Conservation (phyloP, 2,329 filamentous ascomycete species). For the Paracamarosporium sp. region DNA sequence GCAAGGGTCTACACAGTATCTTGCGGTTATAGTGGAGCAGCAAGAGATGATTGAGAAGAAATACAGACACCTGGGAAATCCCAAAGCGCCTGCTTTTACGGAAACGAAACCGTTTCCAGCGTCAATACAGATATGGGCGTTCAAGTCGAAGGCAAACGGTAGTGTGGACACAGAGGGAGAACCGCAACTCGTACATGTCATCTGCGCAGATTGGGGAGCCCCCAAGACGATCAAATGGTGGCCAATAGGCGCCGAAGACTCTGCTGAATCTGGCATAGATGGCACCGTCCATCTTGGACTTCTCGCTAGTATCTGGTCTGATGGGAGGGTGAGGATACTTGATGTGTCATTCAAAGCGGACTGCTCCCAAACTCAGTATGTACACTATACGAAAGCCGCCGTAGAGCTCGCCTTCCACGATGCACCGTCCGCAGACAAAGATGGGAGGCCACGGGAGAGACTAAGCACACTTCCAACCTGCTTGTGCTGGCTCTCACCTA, state of each 20-base stretch:
- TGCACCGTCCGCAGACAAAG: neutral
- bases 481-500: constrained; percentile 63
- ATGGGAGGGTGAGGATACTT: constrained; percentile 63
- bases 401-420: constrained; percentile 59
- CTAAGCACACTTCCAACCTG: constrained; percentile 59
- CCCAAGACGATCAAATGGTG: constrained; percentile 65
- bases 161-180: constrained; percentile 51
- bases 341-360: constrained; percentile 48
- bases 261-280: constrained; percentile 30
- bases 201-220: constrained; percentile 66
- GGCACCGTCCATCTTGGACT: constrained; percentile 54
- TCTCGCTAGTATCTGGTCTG: constrained; percentile 64
- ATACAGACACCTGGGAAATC: constrained; percentile 37
- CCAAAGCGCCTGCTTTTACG: constrained; percentile 57
- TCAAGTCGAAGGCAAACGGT: constrained; percentile 50
- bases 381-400: constrained; percentile 55
- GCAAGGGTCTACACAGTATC: constrained; percentile 59
- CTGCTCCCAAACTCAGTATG: constrained; percentile 28
- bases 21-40: constrained; percentile 56
- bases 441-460: neutral
- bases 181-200: constrained; percentile 56
- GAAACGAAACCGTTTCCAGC: constrained; percentile 56
- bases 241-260: constrained; percentile 48
- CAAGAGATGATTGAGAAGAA: constrained; percentile 19
- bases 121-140: constrained; percentile 66